Conservation (phyloP, 2,329 filamentous ascomycete species). For the Metarhizium album region DNA sequence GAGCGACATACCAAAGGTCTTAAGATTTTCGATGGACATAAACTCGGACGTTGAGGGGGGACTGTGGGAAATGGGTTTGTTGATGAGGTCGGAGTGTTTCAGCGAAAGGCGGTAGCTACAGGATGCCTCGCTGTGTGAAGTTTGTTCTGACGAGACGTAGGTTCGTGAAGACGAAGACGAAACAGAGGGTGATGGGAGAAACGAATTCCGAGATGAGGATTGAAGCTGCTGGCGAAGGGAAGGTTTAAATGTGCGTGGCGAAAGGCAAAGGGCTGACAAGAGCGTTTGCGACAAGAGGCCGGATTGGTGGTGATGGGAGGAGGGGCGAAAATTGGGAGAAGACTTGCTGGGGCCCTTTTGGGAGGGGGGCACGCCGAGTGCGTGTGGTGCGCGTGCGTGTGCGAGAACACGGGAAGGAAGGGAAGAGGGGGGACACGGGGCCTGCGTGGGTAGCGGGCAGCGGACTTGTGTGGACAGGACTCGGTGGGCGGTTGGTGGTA, state of each 20-base stretch:
- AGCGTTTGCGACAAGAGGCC: conserved; percentile 6
- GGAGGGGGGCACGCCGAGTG: conserved; percentile 14
- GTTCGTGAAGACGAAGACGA: conserved; percentile 6
- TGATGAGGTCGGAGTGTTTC: conserved; percentile 21
- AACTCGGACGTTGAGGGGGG: conserved; percentile 63
- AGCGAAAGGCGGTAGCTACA: conserved; percentile 38
- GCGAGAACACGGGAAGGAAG: too few relatives aligned
- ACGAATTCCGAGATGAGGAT: background rate
- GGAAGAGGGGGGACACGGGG: conserved; percentile 11
- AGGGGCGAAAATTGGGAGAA: conserved; percentile 5
- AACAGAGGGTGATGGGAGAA: background rate
- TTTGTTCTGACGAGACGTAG: conserved; percentile 10
- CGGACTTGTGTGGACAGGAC: background rate
- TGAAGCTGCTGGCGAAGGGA: background rate
- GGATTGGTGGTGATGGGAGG: conserved; percentile 1
- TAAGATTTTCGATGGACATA: conserved; percentile 99
- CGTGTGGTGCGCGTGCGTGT: too few relatives aligned
- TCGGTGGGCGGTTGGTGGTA: conserved; percentile 4
- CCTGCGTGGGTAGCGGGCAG: background rate
- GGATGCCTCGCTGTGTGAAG: conserved; percentile 32
- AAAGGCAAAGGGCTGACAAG: conserved; percentile 1
- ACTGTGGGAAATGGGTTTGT: conserved; percentile 41
- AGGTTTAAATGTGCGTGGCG: background rate
- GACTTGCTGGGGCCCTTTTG: background rate
- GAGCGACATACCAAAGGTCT: conserved; percentile 70